Conservation (phyloP, 2,329 filamentous ascomycete species). For the Aspergillus terreus region DNA sequence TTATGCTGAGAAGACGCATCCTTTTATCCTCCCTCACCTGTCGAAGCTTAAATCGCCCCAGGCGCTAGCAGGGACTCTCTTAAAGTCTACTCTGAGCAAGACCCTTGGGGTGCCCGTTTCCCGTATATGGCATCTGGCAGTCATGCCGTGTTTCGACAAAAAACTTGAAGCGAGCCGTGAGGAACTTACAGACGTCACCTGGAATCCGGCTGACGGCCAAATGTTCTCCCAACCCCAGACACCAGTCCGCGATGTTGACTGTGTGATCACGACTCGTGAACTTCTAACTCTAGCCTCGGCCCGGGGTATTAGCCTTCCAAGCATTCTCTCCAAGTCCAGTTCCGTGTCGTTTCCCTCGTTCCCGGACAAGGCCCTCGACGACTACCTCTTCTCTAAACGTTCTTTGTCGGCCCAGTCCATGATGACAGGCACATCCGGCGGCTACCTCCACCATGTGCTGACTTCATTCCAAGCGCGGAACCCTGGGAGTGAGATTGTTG, state of each 20-base stretch:
- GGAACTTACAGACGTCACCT: constrained; percentile 79
- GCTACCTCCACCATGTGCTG: constrained; percentile 82
- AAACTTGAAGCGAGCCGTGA: constrained; percentile 93
- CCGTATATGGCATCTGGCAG: constrained; percentile 86
- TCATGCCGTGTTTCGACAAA: constrained; percentile 99
- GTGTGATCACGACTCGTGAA: constrained; percentile 95
- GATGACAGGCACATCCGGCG: constrained; percentile 76
- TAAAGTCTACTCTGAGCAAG: constrained; percentile 81
- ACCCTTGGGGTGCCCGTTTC: constrained; percentile 68
- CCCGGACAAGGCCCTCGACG: constrained; percentile 66
- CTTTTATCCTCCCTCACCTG: constrained; percentile 85
- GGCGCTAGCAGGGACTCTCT: constrained; percentile 79
- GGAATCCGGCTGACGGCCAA: constrained; percentile 45
- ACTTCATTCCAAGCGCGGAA: constrained; percentile 67
- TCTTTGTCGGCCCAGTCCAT: constrained; percentile 39
- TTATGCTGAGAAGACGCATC: constrained; percentile 97
- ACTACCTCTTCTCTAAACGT: constrained; percentile 68
- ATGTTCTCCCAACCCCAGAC: constrained; percentile 27
- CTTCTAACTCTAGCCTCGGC: constrained; percentile 83
- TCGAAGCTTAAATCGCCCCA: constrained; percentile 92
- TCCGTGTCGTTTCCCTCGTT: constrained; percentile 55
- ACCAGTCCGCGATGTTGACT: constrained; percentile 83
- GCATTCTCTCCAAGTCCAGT: constrained; percentile 58
- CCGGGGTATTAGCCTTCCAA: constrained; percentile 72
- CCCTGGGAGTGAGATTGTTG: constrained; percentile 67